phyloP scores from a whole-genome alignment of 129 eudicot species.

The Gnaphalium uliginosum region DNA sequence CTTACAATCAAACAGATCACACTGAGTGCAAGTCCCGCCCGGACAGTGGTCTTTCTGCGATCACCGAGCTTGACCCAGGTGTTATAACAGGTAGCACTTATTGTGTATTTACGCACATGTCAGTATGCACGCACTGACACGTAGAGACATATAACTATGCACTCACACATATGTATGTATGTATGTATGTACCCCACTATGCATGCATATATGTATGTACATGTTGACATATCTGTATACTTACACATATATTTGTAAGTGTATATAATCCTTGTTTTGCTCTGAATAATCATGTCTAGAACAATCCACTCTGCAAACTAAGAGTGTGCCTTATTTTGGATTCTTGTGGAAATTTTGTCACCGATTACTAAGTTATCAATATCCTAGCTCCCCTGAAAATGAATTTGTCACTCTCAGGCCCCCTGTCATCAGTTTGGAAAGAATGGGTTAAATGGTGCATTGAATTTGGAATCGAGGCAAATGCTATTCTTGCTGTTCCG shows the following conservation, averaged over 20 bases:
- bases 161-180: not conserved
- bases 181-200: not conserved
- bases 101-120: not conserved
- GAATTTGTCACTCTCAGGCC: constrained; percentile 57
- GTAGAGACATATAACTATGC: not conserved
- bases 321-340: constrained; percentile 1
- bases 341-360: constrained; percentile 4
- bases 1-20: constrained; percentile 92
- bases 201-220: not conserved
- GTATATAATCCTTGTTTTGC: not conserved
- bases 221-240: not conserved
- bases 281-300: not conserved
- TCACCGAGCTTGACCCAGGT: constrained; percentile 96
- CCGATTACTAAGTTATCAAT: not conserved
- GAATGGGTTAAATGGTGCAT: constrained; percentile 99
- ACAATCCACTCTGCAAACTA: not conserved
- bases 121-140: too few relatives aligned
- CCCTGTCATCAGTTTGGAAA: constrained; percentile 98
- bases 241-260: not conserved
- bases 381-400: constrained; percentile 17
- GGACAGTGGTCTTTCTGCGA: constrained; percentile 96
- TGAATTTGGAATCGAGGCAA: constrained; percentile 94
- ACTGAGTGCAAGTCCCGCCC: constrained; percentile 94
- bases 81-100: constrained; percentile 72
- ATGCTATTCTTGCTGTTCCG: constrained; percentile 94